phyloP scores from a whole-genome alignment of 73 alveolate genomes.

The Paramecium biaurelia region DNA sequence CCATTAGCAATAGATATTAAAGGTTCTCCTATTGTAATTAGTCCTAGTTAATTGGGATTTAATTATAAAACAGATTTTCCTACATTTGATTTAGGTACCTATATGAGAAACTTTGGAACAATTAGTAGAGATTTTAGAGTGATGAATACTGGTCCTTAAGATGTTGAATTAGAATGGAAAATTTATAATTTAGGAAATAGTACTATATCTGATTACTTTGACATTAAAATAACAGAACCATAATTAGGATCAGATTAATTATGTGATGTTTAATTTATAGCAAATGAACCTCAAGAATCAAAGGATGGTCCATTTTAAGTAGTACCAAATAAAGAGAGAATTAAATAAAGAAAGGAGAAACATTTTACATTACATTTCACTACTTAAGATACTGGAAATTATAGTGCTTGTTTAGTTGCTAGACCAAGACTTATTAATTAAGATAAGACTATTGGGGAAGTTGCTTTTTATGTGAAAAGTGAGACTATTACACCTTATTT shows the following conservation, averaged over 20 bases:
- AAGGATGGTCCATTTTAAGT: constrained; percentile 47
- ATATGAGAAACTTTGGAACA: constrained; percentile 69
- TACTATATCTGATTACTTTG: background rate
- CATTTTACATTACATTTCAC: constrained; percentile 67
- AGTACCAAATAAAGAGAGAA: background rate
- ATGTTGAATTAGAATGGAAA: constrained; percentile 78
- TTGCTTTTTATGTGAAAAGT: constrained; percentile 66
- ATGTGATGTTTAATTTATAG: constrained; percentile 47
- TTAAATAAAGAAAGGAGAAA: constrained; percentile 53
- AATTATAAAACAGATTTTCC: constrained; percentile 79
- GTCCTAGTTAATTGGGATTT: constrained; percentile 77
- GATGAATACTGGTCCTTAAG: constrained; percentile 80
- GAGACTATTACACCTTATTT: constrained; percentile 73
- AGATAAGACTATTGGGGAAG: constrained; percentile 67
- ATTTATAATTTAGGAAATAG: constrained; percentile 55
- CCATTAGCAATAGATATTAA: constrained; percentile 51
- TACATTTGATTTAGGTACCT: constrained; percentile 74
- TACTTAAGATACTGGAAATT: constrained; percentile 68
- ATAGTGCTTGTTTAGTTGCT: constrained; percentile 73
- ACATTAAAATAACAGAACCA: constrained; percentile 50
- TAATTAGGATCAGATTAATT: constrained; percentile 50
- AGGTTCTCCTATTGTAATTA: constrained; percentile 76
- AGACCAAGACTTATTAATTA: constrained; percentile 66
- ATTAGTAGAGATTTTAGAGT: constrained; percentile 73
- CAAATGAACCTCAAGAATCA: constrained; percentile 55